phyloP scores from a whole-genome alignment of 148 eudicot species.

The Vaccinium myrtillus region DNA sequence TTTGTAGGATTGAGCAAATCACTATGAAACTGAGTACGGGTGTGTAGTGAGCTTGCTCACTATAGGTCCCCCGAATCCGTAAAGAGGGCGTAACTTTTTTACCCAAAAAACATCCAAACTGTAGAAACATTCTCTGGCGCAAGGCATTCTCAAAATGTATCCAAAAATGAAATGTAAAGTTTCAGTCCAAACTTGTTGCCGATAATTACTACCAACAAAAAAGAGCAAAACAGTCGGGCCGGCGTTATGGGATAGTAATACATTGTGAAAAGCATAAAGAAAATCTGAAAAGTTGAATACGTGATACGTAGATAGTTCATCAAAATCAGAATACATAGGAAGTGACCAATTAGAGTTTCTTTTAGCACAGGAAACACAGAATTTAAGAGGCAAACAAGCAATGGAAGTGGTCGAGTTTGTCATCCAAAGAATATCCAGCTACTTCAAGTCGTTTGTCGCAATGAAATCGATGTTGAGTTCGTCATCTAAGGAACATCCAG shows the following conservation, averaged over 20 bases:
- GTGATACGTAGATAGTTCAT: background rate
- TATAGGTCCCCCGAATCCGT: no score
- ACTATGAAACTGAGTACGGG: no score
- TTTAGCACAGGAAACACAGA: background rate
- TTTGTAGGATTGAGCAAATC: no score
- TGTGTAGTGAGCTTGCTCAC: no score
- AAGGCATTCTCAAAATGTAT: background rate
- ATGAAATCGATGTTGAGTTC: background rate
- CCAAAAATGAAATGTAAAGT: background rate
- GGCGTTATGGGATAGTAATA: background rate
- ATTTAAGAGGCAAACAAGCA: background rate
- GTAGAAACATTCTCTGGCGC: background rate
- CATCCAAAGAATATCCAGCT: background rate
- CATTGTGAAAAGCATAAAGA: background rate
- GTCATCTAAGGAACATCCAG: background rate
- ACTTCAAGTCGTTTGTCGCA: background rate
- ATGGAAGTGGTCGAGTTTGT: background rate
- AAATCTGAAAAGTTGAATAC: background rate
- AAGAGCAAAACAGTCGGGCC: background rate
- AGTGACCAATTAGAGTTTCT: background rate
- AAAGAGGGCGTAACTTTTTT: background rate
- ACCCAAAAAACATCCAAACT: background rate
- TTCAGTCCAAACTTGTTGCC: background rate
- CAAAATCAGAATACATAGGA: background rate
- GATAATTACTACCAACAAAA: background rate